These are phyloP conservation scores for Penicillium parvum DNA, from an alignment of 495 filamentous ascomycete genomes.

Conservation along the genomic window DNA sequence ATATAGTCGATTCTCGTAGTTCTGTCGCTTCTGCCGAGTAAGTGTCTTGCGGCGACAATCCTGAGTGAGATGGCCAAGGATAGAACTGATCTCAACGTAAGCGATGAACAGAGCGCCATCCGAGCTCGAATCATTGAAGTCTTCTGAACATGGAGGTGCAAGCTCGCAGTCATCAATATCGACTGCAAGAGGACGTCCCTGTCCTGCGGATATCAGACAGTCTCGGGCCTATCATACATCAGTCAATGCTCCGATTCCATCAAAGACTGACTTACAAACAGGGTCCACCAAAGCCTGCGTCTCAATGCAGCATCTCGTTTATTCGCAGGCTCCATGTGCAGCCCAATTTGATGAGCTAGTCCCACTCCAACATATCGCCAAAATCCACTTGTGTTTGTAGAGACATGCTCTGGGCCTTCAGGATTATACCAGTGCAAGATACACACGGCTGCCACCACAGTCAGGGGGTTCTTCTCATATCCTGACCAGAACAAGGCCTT, in stretches of 20 bases:
- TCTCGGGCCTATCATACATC: constrained; percentile 20
- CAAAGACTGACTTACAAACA: constrained; percentile 15
- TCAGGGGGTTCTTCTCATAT: constrained; percentile 24
- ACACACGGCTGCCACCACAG: constrained; percentile 23
- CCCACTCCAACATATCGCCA: constrained; percentile 27
- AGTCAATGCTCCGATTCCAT: background rate
- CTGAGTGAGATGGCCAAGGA: constrained; percentile 22
- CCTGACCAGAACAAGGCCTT: constrained; percentile 27
- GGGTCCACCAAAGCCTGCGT: constrained; percentile 26
- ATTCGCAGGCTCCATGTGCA: constrained; percentile 22
- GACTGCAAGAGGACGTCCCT: constrained; percentile 23
- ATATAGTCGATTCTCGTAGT: constrained; percentile 18
- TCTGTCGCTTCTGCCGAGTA: constrained; percentile 15
- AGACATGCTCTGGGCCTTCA: constrained; percentile 23
- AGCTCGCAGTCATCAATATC: constrained; percentile 21
- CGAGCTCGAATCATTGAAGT: constrained; percentile 19
- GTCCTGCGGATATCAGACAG: constrained; percentile 25
- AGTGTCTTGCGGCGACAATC: constrained; percentile 18
- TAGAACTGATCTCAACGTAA: constrained; percentile 23
- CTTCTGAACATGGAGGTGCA: constrained; percentile 14
- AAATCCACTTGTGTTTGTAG: constrained; percentile 26
- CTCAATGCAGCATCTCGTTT: constrained; percentile 14
- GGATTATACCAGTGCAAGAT: constrained; percentile 28
- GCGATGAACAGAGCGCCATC: constrained; percentile 17
- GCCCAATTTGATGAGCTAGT: constrained; percentile 24